Evolutionary conservation across 2,329 filamentous ascomycete species (phyloP), one percentile per base, ranked within the genome.

Genomic region (Colletotrichum endophyticum): DNA sequence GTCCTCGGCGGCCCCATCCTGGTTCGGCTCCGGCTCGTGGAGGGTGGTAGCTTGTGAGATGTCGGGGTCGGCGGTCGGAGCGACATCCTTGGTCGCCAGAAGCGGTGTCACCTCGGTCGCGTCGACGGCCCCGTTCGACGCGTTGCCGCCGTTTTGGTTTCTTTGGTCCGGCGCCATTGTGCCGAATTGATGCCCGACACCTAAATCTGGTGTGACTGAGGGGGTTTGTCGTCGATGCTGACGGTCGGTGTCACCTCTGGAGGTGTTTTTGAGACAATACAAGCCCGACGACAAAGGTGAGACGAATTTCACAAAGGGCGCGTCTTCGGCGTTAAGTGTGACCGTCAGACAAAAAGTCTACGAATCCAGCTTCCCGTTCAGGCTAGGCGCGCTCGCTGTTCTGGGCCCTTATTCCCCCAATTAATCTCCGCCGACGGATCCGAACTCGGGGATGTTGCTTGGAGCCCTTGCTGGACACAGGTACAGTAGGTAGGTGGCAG

Each of bases 101-200:
- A 74, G 66, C 13, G 74, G 74, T 19, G 74, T 73, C 39, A 39
- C 36, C 22, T 76, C 74, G 6, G 73, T 72, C 36, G 69, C 73
- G 69, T 67, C 53, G 22, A 2, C 25, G 34, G 27, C 6, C 28
- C 16, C 4, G 16, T 61, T 13, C 6, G 59, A 36, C 36, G 53
- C 49, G 27, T 62, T 13, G 27, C 19, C n/a, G 2, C 34, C 44
- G 16, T 16, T 25, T 6, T 32, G 27, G 11, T 27, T 12, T 19
- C 22, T 67, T 8, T 27, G 22, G 3, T 56, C 22, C 12, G 62
- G 28, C 12, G 73, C 69, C 73, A 75, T 75, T 13, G 13, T 49
- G 22, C 7, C n/a, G 28, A 44, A 12, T 12, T 16, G 27, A 28
- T 62, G 32, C 39, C 22, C 11, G 12, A 15, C 16, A 63, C 27